Evolutionary conservation across 2,329 filamentous ascomycete genomes (phyloP).

Genomic region (Microdochium nivale): DNA sequence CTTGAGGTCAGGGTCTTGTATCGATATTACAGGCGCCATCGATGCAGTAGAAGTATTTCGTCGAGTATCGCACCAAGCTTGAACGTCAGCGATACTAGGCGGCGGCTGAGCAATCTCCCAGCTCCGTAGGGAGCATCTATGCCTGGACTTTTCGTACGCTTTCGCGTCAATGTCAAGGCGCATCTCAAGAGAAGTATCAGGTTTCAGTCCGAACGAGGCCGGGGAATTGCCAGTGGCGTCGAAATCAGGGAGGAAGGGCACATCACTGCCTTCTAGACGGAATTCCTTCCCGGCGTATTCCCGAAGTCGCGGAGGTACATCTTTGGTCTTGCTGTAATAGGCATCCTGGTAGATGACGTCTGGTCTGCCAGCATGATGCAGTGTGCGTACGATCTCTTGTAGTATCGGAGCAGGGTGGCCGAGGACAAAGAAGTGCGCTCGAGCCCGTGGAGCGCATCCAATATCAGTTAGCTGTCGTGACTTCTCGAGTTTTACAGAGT

Average conservation of each 20-base stretch:
- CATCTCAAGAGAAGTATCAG: constrained; percentile 16
- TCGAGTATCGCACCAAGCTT: constrained; percentile 52
- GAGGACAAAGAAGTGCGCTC: constrained; percentile 20
- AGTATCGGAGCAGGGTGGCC: constrained; percentile 21
- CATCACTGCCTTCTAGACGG: constrained; percentile 61
- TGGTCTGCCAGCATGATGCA: constrained; percentile 50
- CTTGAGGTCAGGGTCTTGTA: constrained; percentile 13
- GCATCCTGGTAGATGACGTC: constrained; percentile 75
- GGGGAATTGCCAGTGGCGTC: constrained; percentile 51
- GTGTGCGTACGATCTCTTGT: constrained; percentile 42
- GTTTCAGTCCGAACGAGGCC: constrained; percentile 46
- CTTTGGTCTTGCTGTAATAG: constrained; percentile 74
- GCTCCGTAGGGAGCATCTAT: constrained; percentile 51
- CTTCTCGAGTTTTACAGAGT: constrained; percentile 5
- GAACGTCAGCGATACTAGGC: constrained; percentile 62
- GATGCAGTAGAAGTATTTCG: constrained; percentile 11
- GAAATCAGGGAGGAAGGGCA: constrained; percentile 76
- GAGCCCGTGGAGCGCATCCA: constrained; percentile 13
- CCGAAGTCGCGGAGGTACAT: constrained; percentile 67
- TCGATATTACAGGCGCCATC: constrained; percentile 9
- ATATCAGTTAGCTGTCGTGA: constrained; percentile 9
- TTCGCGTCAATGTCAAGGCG: constrained; percentile 44
- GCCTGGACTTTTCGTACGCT: constrained; percentile 40
- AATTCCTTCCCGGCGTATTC: constrained; percentile 90
- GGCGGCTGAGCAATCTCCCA: constrained; percentile 74